Percentiles rank a stretch among this genome's conserved stretches.
These are phyloP conservation scores for Adansonia madagascariensis DNA, from an alignment of 441 rosid genomes.

Conservation along the genomic window DNA sequence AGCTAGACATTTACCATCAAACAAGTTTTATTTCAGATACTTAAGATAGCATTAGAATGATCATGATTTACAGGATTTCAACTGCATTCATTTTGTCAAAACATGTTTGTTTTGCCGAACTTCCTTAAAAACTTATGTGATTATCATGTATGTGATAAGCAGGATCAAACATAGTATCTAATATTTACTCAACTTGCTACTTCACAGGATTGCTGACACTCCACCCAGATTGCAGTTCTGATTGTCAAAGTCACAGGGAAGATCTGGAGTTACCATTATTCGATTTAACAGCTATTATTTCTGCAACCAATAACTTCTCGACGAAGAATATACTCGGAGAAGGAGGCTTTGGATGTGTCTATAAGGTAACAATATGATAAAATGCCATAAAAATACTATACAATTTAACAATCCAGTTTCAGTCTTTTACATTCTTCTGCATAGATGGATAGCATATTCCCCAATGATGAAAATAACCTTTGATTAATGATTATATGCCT, in stretches of 20 bases:
- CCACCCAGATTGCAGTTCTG: neutral
- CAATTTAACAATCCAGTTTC: too few species aligned
- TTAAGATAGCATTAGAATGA: neutral
- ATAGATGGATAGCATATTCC: neutral
- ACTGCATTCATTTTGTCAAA: neutral
- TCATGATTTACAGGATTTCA: too few species aligned
- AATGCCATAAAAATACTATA: neutral
- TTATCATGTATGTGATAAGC: neutral
- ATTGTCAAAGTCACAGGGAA: conserved; percentile 15
- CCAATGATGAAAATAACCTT: neutral
- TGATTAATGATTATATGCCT: neutral
- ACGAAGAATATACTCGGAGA: conserved; percentile 36
- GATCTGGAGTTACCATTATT: conserved; percentile 36
- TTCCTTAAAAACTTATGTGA: neutral
- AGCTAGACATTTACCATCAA: neutral
- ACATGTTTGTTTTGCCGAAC: neutral
- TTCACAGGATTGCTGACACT: neutral
- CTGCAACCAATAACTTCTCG: conserved; percentile 40
- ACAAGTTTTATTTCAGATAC: neutral
- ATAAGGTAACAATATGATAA: conserved; percentile 36
- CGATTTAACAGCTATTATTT: conserved; percentile 24
- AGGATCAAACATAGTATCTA: neutral
- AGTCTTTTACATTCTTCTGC: neutral
- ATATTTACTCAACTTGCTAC: neutral
- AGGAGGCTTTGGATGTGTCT: conserved; percentile 47